Base-by-base conservation (phyloP, 2,329 filamentous ascomycete species). In the Aspergillus ruber region DNA sequence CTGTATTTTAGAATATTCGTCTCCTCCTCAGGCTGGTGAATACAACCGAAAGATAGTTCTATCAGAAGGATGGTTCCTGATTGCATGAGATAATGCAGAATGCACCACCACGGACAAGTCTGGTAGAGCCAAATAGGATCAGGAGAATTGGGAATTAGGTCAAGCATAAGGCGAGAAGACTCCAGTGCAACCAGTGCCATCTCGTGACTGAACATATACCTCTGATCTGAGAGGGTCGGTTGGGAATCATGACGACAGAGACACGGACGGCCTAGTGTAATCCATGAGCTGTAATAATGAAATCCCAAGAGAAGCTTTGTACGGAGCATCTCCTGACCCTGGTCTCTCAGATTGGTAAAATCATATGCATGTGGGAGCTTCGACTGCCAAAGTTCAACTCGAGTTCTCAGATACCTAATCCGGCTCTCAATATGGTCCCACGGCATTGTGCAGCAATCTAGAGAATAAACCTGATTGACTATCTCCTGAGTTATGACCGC, bases 11-110 rank as follows among this genome's bases (percentile, higher is more conserved):
- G 49, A n/a, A 70, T 66, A 8, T 56, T 55, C 4, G 55, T 55
- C 42, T 71, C 70, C 23, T 68, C 61, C 9, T 67, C 60, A 5
- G 72, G 71, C 54, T 67, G 66, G 51, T 74, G 72, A 15, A 72
- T 64, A 40, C 59, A 62, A 21, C 67, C 65, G 44, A 74, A 74
- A 12, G 71, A 68, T 5, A 74, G 57, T 53, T 74, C 72, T n/a
- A 74, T 64, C 42, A 74, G 66, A 25, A 74, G 60, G 18, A 74
- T 65, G 2, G 69, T 72, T 2, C 63, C 59, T 2, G 70, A 62
- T 54, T 74, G 72, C 61, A 74, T 72, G 17, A 74, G 57, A 44
- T 69, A 71, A 48, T 74, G 71, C 36, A 74, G 58, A 23, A 73
- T 63, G 51, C 64, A 68, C 68, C 70, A 74, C 72, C 72, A 74